Evolutionary conservation across 164 flowering plant genomes (phyloP).

Genomic region (Malania oleifera): DNA sequence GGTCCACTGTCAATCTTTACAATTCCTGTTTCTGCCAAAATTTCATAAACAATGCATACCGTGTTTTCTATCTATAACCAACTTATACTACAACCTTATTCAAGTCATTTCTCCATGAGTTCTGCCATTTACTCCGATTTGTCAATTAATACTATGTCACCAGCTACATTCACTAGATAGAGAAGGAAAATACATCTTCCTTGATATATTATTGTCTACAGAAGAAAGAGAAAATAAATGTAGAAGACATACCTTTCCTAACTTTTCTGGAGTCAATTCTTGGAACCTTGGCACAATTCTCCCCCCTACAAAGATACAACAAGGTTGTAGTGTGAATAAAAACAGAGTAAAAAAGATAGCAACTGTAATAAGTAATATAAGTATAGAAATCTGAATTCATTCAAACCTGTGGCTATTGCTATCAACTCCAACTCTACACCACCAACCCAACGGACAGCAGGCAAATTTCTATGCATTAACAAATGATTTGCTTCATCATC

Average conservation of each 20-base stretch:
- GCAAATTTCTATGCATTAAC: constrained; percentile 84
- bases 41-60: no score
- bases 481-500: constrained; percentile 99
- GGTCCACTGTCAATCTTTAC: no score
- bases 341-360: background rate
- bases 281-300: constrained; percentile 99
- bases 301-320: constrained; percentile 55
- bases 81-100: no score
- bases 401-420: constrained; percentile 94
- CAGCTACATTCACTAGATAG: no score
- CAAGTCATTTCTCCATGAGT: no score
- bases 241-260: constrained; percentile 59
- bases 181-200: no score
- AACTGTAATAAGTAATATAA: background rate
- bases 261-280: constrained; percentile 85
- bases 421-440: constrained; percentile 96
- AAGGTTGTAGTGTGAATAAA: background rate
- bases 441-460: constrained; percentile 99
- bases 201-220: no score
- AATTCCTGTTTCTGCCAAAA: no score
- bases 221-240: background rate
- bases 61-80: no score
- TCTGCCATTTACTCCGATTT: no score
- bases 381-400: background rate
- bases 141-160: no score